Evolutionary conservation across 192 early-diverging fungal genomes (phyloP).

Genomic region (Coemansia sp.): DNA sequence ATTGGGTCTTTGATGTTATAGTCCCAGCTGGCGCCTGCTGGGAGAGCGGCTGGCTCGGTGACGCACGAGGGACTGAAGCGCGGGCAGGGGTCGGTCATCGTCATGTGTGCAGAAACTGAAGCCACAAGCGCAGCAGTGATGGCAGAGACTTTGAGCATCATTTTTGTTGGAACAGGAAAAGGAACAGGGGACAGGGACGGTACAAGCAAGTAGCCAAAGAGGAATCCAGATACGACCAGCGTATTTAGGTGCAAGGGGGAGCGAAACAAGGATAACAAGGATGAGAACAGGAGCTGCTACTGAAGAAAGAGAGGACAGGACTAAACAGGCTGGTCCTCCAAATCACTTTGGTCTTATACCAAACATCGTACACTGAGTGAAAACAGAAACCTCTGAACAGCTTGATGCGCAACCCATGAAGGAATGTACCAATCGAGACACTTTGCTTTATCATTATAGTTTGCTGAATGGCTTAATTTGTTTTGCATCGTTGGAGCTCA

Average conservation of each 20-base stretch:
- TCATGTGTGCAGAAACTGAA: conserved; percentile 33
- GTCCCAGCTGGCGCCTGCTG: conserved; percentile 47
- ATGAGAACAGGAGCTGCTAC: not conserved
- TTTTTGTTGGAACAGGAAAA: not conserved
- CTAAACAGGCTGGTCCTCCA: too few species aligned
- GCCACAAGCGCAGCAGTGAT: not conserved
- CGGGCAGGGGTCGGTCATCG: conserved; percentile 36
- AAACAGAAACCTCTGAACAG: too few species aligned
- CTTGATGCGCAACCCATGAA: too few species aligned
- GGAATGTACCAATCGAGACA: too few species aligned
- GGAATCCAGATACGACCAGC: not conserved
- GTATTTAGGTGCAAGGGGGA: not conserved
- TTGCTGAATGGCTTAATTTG: too few species aligned
- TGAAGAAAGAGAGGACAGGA: not conserved
- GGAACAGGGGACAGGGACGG: not conserved
- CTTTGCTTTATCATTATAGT: too few species aligned
- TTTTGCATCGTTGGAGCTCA: too few species aligned
- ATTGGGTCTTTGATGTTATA: conserved; percentile 40
- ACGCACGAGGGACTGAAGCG: conserved; percentile 29
- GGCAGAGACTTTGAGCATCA: not conserved
- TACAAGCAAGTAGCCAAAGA: not conserved
- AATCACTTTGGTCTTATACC: too few species aligned
- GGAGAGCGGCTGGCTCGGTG: conserved; percentile 36
- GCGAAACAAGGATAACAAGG: not conserved
- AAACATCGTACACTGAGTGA: too few species aligned